A percentile compares a stretch with the other conserved stretches of the same genome.
Conservation (phyloP, 345 rosid genomes). For the Nasturtium officinale region DNA sequence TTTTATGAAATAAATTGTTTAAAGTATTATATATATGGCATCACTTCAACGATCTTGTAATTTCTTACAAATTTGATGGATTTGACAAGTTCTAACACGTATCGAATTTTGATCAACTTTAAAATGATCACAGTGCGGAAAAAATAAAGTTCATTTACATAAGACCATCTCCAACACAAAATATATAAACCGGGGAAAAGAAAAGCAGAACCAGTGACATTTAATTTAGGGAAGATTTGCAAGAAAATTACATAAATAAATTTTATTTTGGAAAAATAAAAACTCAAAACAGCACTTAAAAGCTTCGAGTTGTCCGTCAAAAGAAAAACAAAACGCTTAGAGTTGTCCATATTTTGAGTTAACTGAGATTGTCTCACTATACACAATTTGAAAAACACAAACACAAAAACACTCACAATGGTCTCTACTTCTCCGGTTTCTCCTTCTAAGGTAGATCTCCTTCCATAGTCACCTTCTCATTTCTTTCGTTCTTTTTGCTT, state of each 20-base stretch:
- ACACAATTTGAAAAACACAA: not conserved
- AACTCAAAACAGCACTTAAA: conserved; percentile 20
- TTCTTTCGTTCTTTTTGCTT: not conserved
- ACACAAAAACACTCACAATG: conserved; percentile 42
- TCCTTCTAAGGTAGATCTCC: conserved; percentile 60
- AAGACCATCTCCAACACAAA: conserved; percentile 17
- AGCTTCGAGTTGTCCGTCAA: conserved; percentile 10
- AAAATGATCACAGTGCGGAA: conserved; percentile 25
- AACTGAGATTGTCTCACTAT: conserved; percentile 22
- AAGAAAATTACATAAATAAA: conserved; percentile 1
- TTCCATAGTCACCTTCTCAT: not conserved
- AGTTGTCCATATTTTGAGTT: conserved; percentile 21
- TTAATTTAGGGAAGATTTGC: conserved; percentile 25
- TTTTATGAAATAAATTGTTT: too few relatives aligned
- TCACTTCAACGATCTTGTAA: not conserved
- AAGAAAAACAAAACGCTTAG: not conserved
- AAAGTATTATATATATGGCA: not conserved
- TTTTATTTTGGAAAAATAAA: conserved; percentile 2
- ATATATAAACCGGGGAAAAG: not conserved
- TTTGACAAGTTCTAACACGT: conserved; percentile 19
- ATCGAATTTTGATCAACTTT: conserved; percentile 2
- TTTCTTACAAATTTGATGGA: conserved; percentile 8
- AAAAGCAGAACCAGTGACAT: conserved; percentile 24
- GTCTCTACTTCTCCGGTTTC: conserved; percentile 57
- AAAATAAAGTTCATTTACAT: conserved; percentile 28